Conservation (phyloP, 1,139 yeast species). For the Nadsonia starkeyi-henricii region DNA sequence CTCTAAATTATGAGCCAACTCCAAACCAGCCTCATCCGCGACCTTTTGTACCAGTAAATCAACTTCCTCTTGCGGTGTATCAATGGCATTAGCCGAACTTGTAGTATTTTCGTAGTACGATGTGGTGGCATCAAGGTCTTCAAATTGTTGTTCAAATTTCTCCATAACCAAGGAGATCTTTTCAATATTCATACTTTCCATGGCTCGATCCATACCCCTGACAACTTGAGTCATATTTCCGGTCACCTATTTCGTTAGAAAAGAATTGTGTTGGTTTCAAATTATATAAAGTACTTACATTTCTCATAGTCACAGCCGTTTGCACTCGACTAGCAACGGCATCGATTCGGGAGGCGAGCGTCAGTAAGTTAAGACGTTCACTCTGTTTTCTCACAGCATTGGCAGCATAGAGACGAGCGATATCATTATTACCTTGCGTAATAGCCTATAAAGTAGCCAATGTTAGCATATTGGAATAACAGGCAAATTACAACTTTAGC, state of each 20-base stretch:
- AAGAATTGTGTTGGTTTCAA: not conserved
- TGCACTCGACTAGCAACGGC: constrained; percentile 94
- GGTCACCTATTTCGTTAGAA: constrained; percentile 40
- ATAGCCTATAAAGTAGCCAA: constrained; percentile 35
- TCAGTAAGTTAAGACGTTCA: constrained; percentile 68
- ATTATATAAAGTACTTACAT: not conserved
- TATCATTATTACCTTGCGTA: constrained; percentile 76
- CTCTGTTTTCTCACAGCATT: constrained; percentile 88
- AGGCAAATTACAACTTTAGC: no score
- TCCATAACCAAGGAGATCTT: constrained; percentile 87
- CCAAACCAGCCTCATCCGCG: constrained; percentile 96
- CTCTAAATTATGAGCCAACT: constrained; percentile 69
- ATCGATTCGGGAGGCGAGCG: constrained; percentile 81
- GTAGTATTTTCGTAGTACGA: constrained; percentile 89
- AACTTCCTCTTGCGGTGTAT: constrained; percentile 92
- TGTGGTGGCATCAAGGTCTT: constrained; percentile 87
- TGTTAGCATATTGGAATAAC: no score
- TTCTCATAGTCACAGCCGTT: constrained; percentile 92
- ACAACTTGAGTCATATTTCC: constrained; percentile 91
- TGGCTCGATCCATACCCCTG: constrained; percentile 90
- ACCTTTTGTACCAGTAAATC: constrained; percentile 83
- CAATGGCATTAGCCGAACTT: constrained; percentile 71
- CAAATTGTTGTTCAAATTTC: constrained; percentile 90
- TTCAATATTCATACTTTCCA: constrained; percentile 91
- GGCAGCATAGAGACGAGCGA: constrained; percentile 88